Percentiles rank a stretch among this genome's conserved stretches.
These are phyloP conservation scores for Saccharomyces hybrid DNA, from an alignment of 1,139 yeast species.

Conservation along the genomic window DNA sequence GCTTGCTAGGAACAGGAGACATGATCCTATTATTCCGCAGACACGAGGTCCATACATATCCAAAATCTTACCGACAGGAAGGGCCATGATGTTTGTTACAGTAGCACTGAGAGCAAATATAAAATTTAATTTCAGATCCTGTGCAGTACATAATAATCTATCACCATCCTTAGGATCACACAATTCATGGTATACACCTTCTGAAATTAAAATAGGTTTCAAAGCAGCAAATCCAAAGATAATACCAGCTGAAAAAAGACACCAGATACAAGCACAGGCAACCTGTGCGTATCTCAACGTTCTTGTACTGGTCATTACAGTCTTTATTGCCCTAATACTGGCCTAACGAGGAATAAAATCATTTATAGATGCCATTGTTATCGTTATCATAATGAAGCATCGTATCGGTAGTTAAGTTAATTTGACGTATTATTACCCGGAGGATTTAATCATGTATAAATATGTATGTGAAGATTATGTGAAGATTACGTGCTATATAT, in stretches of 20 bases:
- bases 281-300: conserved; percentile 36
- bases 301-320: not conserved
- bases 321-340: not conserved
- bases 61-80: conserved; percentile 70
- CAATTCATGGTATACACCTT: conserved; percentile 62
- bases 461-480: not conserved
- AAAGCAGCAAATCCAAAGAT: conserved; percentile 92
- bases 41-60: conserved; percentile 75
- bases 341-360: not conserved
- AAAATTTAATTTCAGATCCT: conserved; percentile 72
- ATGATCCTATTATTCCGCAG: conserved; percentile 68
- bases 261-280: conserved; percentile 72
- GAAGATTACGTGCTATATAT: not conserved
- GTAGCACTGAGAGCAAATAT: conserved; percentile 84
- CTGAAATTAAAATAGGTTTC: conserved; percentile 68
- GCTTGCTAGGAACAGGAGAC: conserved; percentile 47
- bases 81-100: conserved; percentile 74
- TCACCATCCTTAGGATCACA: conserved; percentile 36
- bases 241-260: conserved; percentile 86
- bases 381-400: not conserved
- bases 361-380: not conserved
- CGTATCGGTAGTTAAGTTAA: not conserved
- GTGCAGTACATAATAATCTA: conserved; percentile 50
- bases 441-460: not conserved
- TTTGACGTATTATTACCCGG: not conserved